Base-by-base conservation (phyloP, 129 eudicot genomes). In the Heracleum sosnowskyi region DNA sequence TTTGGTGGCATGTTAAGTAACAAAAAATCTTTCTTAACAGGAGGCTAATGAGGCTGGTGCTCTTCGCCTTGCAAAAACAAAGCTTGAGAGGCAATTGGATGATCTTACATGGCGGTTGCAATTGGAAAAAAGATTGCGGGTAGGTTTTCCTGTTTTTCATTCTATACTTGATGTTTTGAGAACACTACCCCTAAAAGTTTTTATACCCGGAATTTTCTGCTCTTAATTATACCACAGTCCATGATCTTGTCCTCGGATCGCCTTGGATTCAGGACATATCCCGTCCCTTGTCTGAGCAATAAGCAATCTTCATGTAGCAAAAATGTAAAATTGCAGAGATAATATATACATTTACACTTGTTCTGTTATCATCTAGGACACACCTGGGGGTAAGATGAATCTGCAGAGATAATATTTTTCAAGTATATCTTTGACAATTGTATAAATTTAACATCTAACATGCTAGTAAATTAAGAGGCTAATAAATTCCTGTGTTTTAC, bases 41-140 rank as follows among this genome's bases (percentile, higher is more conserved):
- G 97, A 90, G 84, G 99, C 99, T 46, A 96, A 96, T 86, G 99
- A 96, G 85, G 82, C 97, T 71, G 99, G 99, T 90, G 99, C 99
- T 76, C 82, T 96, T 90, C 97, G 97, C 33, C 73, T 90, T 79
- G 99, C 99, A 49, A 96, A 96, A 87, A 82, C 84, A 69, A 96
- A 96, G 85, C 95, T 96, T 57, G 99, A 96, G 82, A 96, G 89
- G 87, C 99, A 96, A 88, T 81, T 96, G 86, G 99, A 96, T 86
- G 99, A 96, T 90, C 96, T 96, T 51, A 92, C 97, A 11, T 89
- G 97, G 97, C 88, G 99, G 71, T 87, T 96, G 90, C 97, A 96
- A 42, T 84, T 96, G 53, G 99, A 96, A 88, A 96, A 90, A 82
- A 92, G 89, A 85, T 73, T 89, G 46, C 87, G 99, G 96, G 99